Conservation (phyloP, 768 basidiomycete species). For the Leccinum incarnatum region DNA sequence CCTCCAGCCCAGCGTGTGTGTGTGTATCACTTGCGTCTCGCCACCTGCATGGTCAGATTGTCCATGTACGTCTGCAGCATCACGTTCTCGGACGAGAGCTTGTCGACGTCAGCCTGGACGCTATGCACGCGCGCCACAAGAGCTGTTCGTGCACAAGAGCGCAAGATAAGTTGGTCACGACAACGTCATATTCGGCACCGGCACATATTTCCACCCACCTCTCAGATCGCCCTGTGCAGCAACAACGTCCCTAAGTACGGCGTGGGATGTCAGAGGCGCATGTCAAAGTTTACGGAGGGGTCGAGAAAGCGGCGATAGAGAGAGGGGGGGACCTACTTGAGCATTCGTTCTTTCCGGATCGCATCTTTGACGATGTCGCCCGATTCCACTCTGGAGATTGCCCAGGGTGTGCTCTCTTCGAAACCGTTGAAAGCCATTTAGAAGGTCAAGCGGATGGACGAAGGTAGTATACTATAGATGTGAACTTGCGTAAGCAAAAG, state of each 20-base stretch:
- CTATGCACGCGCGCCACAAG: constrained; percentile 63
- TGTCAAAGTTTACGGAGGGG: background rate
- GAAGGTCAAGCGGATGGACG: background rate
- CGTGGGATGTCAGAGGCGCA: background rate
- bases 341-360: constrained; percentile 69
- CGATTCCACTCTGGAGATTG: constrained; percentile 38
- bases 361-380: constrained; percentile 74
- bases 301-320: background rate
- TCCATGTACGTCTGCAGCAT: constrained; percentile 89
- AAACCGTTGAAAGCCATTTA: constrained; percentile 47
- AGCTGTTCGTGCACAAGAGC: constrained; percentile 38
- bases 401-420: constrained; percentile 50
- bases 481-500: background rate
- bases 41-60: constrained; percentile 85
- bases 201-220: constrained; percentile 42
- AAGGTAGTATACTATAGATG: too few relatives aligned
- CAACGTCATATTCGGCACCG: background rate
- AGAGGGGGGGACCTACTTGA: constrained; percentile 53
- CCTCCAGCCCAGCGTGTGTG: background rate
- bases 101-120: constrained; percentile 79
- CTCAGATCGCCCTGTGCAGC: constrained; percentile 76
- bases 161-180: background rate
- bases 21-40: constrained; percentile 57
- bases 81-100: constrained; percentile 73
- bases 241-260: constrained; percentile 57